Evolutionary conservation across 1,139 yeast species (phyloP).

Genomic region (Debaryomyces fabryi): DNA sequence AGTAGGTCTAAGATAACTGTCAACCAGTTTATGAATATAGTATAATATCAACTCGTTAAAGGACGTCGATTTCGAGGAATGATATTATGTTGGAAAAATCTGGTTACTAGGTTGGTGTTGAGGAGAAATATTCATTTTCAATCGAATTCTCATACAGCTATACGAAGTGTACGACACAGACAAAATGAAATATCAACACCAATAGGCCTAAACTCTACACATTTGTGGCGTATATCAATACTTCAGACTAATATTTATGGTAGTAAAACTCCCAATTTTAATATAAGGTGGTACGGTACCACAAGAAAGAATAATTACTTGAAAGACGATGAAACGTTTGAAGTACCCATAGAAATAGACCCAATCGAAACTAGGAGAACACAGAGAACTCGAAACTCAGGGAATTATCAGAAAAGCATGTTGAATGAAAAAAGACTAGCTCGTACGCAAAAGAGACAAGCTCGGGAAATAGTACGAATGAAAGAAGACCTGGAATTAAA

Average conservation of each 20-base stretch:
- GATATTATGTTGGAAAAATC: constrained; percentile 1
- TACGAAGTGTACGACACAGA: not conserved
- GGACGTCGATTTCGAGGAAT: not conserved
- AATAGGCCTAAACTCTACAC: not conserved
- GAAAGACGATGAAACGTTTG: not conserved
- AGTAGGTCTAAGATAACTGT: not conserved
- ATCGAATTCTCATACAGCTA: not conserved
- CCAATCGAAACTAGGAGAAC: not conserved
- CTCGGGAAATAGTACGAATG: constrained; percentile 7
- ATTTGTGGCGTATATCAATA: not conserved
- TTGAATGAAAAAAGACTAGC: constrained; percentile 2
- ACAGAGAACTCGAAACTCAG: not conserved
- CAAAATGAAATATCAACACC: not conserved
- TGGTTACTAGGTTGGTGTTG: not conserved
- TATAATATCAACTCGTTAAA: not conserved
- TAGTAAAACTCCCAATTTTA: not conserved
- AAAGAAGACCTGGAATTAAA: constrained; percentile 17
- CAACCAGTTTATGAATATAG: not conserved
- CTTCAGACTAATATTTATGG: not conserved
- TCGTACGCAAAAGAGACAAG: constrained; percentile 1
- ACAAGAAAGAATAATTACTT: constrained; percentile 1
- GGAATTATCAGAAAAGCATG: not conserved
- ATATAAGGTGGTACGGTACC: not conserved
- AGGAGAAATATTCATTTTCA: constrained; percentile 1
- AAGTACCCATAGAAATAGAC: not conserved